These are phyloP conservation scores for Histomonas meleagridis DNA, from an alignment of 208 protist species.

Conservation along the genomic window DNA sequence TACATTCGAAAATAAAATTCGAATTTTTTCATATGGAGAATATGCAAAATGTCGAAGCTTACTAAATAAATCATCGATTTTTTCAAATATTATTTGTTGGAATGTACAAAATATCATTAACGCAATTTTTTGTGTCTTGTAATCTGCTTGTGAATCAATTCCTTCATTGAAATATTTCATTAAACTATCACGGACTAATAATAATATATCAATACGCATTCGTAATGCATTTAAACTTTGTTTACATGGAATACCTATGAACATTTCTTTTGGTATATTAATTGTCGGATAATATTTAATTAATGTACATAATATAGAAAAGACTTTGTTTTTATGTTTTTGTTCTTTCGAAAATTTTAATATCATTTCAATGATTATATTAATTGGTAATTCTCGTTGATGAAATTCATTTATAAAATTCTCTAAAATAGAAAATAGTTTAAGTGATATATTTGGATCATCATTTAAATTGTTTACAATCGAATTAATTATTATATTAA, in stretches of 20 bases:
- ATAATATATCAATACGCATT: background rate
- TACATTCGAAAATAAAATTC: background rate
- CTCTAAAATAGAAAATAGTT: background rate
- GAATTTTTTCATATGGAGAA: background rate
- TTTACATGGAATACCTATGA: background rate
- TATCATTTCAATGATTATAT: background rate
- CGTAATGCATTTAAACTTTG: background rate
- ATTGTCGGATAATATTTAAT: background rate
- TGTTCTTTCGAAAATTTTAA: background rate
- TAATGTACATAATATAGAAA: background rate
- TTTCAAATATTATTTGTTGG: background rate
- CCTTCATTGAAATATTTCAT: slow-evolving; percentile 1
- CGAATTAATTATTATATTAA: background rate
- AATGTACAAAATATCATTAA: background rate
- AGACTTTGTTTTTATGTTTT: background rate
- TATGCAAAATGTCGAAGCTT: background rate
- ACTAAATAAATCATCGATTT: background rate
- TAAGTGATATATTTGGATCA: background rate
- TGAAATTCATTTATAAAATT: background rate
- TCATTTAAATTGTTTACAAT: background rate
- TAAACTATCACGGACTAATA: background rate
- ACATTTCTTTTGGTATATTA: background rate
- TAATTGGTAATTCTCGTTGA: background rate
- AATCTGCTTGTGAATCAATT: background rate
- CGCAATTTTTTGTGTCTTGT: background rate